phyloP scores from a whole-genome alignment of 495 filamentous ascomycete genomes.

The Patellaria atrata region DNA sequence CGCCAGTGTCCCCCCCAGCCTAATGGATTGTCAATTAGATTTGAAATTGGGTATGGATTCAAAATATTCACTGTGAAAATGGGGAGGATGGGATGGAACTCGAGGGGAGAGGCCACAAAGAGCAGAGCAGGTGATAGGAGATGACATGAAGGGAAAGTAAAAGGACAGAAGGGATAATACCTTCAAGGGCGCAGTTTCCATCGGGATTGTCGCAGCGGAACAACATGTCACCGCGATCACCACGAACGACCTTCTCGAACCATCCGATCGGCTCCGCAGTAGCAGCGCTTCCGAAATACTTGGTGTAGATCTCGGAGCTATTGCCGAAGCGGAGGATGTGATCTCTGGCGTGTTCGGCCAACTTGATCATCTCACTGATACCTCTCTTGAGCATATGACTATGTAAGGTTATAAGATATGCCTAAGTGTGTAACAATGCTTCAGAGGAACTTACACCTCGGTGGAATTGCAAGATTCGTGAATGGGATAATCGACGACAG shows the following conservation, averaged over 20 bases:
- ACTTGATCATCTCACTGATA: constrained; percentile 33
- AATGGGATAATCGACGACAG: constrained; percentile 29
- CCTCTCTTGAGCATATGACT: constrained; percentile 32
- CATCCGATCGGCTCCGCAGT: constrained; percentile 38
- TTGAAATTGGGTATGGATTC: constrained; percentile 6
- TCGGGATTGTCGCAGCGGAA: constrained; percentile 48
- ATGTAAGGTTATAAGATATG: too few species aligned
- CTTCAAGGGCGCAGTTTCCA: constrained; percentile 35
- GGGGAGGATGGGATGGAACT: too few species aligned
- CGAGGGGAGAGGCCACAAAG: too few species aligned
- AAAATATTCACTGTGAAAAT: too few species aligned
- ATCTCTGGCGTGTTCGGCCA: constrained; percentile 35
- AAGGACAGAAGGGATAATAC: constrained; percentile 20
- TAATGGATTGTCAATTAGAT: constrained; percentile 12
- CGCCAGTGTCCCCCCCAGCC: constrained; percentile 47
- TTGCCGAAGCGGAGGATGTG: constrained; percentile 37
- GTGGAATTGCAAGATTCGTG: constrained; percentile 43
- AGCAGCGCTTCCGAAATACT: constrained; percentile 41
- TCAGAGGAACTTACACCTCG: too few species aligned
- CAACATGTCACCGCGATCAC: constrained; percentile 31
- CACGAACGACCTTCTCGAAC: constrained; percentile 36
- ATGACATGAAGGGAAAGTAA: too few species aligned
- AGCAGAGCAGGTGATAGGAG: too few species aligned
- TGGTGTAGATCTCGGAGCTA: constrained; percentile 36
- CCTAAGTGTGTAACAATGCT: too few species aligned